These are phyloP conservation scores for Exophiala oligosperma DNA, from an alignment of 2,329 filamentous ascomycete genomes.

Conservation along the genomic window DNA sequence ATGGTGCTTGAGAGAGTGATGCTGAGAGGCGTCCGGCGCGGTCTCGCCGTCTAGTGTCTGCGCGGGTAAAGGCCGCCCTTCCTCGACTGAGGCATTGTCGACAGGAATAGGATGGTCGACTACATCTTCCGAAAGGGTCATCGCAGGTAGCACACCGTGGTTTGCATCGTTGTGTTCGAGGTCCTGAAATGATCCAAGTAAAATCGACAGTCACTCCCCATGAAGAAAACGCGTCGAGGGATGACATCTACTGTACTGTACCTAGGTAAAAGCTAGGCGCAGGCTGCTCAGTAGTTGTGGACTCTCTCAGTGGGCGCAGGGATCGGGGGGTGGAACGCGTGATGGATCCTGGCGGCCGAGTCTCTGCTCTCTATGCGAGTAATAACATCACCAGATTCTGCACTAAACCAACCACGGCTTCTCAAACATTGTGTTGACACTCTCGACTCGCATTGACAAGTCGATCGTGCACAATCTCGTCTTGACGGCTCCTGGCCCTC, in stretches of 20 bases:
- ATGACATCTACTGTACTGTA: no score
- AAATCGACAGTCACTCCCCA: no score
- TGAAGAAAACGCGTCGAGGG: no score
- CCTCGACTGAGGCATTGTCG: background rate
- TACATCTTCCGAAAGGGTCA: conserved; percentile 17
- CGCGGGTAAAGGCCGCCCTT: background rate
- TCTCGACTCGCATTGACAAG: background rate
- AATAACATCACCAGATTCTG: conserved; percentile 3
- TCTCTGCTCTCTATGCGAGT: background rate
- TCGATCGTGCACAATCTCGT: background rate
- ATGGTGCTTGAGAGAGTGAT: conserved; percentile 80
- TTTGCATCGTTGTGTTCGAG: conserved; percentile 6
- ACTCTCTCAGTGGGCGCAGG: background rate
- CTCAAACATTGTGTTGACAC: conserved; percentile 19
- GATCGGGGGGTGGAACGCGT: conserved; percentile 1
- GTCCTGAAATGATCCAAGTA: background rate
- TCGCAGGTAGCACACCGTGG: conserved; percentile 1
- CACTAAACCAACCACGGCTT: conserved; percentile 3
- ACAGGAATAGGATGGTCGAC: conserved; percentile 3
- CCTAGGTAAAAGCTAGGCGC: no score
- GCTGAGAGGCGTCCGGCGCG: conserved; percentile 31
- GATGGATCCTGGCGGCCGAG: background rate
- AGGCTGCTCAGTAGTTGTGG: background rate
- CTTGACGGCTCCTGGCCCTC: no score
- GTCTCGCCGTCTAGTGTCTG: background rate